Evolutionary conservation across 78 protist genomes (phyloP).

Genomic region (Protostelium mycophagum): DNA sequence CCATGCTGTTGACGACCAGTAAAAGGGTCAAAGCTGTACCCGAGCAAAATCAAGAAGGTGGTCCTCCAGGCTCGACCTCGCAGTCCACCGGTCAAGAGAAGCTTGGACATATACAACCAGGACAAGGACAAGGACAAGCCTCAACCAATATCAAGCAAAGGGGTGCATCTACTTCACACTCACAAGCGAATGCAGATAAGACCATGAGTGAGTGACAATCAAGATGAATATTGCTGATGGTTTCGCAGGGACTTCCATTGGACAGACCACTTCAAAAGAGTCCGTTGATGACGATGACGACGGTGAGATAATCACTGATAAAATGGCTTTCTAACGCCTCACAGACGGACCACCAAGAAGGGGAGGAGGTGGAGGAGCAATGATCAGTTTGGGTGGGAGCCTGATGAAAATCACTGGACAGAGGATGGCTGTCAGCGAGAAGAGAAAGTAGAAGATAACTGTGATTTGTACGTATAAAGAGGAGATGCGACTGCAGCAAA

Average conservation of each 20-base stretch:
- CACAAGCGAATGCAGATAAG: background rate
- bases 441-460: background rate
- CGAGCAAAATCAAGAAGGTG: too few species aligned
- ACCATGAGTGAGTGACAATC: background rate
- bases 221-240: too few species aligned
- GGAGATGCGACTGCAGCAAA: too few species aligned
- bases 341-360: too few species aligned
- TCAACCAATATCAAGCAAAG: background rate
- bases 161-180: background rate
- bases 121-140: background rate
- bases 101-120: background rate
- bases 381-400: background rate
- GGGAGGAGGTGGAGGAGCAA: background rate
- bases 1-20: background rate
- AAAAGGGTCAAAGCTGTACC: background rate
- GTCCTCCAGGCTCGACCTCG: too few species aligned
- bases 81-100: too few species aligned
- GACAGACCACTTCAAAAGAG: background rate
- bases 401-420: background rate
- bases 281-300: background rate
- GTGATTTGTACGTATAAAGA: too few species aligned
- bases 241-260: too few species aligned
- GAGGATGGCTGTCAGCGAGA: background rate
- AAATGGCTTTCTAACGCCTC: background rate
- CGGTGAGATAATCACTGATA: background rate